Evolutionary conservation across 345 rosid species (phyloP).

Genomic region (Microthlaspi erraticum): DNA sequence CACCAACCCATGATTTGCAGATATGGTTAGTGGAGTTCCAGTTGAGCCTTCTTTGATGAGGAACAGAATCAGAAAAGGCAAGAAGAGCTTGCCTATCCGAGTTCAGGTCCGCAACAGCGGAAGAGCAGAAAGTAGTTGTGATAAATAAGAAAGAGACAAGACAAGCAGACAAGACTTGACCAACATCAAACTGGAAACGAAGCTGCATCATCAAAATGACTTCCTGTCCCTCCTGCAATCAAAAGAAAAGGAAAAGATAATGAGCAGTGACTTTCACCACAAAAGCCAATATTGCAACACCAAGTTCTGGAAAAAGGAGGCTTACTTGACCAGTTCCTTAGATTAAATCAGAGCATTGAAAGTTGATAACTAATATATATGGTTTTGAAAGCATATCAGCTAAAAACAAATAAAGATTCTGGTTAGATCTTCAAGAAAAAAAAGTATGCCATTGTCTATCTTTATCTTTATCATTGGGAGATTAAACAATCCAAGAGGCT

Average conservation of each 20-base stretch:
- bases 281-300: conserved; percentile 29
- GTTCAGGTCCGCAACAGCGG: conserved; percentile 57
- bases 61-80: conserved; percentile 60
- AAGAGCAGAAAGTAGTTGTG: conserved; percentile 43
- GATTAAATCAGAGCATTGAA: conserved; percentile 20
- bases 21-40: conserved; percentile 60
- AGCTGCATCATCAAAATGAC: conserved; percentile 41
- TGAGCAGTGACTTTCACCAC: conserved; percentile 35
- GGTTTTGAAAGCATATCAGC: conserved; percentile 25
- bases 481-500: conserved; percentile 42
- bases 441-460: conserved; percentile 28
- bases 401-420: conserved; percentile 19
- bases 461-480: conserved; percentile 40
- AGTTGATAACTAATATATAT: conserved; percentile 18
- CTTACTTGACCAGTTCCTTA: conserved; percentile 7
- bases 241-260: conserved; percentile 35
- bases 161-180: conserved; percentile 32
- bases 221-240: conserved; percentile 51
- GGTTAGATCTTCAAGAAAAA: conserved; percentile 33
- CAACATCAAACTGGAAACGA: conserved; percentile 26
- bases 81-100: conserved; percentile 78
- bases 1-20: conserved; percentile 78
- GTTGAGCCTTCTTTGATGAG: conserved; percentile 63
- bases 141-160: conserved; percentile 44
- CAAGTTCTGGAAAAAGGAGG: neutral